Conservation (phyloP, 768 basidiomycete genomes). For the Krasilnikovozyma curviuscula region DNA sequence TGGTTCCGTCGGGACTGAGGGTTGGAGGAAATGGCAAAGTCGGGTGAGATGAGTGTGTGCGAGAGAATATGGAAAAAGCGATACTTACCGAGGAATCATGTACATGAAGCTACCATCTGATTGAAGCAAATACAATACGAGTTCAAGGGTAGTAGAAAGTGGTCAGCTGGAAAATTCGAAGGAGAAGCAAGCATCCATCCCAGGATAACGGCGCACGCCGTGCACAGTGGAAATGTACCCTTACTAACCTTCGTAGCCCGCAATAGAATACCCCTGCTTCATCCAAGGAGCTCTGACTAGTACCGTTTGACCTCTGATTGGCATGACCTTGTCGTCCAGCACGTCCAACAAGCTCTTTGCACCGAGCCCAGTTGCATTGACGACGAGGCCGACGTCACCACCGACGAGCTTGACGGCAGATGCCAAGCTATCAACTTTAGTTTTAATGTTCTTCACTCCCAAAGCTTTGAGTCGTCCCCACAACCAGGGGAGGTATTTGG, state of each 20-base stretch:
- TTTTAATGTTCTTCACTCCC: slow-evolving; percentile 33
- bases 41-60: too few species aligned
- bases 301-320: slow-evolving; percentile 69
- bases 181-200: slow-evolving; percentile 15
- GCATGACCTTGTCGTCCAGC: slow-evolving; percentile 52
- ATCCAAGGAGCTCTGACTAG: slow-evolving; percentile 51
- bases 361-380: slow-evolving; percentile 43
- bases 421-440: slow-evolving; percentile 31
- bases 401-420: slow-evolving; percentile 31
- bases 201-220: too few species aligned
- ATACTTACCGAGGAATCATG: slow-evolving; percentile 51
- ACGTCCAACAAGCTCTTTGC: slow-evolving; percentile 59
- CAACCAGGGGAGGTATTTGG: slow-evolving; percentile 36
- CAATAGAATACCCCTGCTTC: slow-evolving; percentile 22
- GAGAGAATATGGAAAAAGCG: too few species aligned
- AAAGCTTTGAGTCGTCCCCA: slow-evolving; percentile 27
- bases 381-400: slow-evolving; percentile 28
- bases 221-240: too few species aligned
- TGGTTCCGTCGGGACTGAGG: too few species aligned
- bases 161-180: slow-evolving; percentile 6
- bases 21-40: too few species aligned
- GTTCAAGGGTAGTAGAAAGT: too few species aligned
- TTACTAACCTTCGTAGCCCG: too few species aligned
- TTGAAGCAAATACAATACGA: background rate
- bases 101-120: slow-evolving; percentile 27